Conservation (phyloP, 257 asterid genomes). For the Misopates orontium region DNA sequence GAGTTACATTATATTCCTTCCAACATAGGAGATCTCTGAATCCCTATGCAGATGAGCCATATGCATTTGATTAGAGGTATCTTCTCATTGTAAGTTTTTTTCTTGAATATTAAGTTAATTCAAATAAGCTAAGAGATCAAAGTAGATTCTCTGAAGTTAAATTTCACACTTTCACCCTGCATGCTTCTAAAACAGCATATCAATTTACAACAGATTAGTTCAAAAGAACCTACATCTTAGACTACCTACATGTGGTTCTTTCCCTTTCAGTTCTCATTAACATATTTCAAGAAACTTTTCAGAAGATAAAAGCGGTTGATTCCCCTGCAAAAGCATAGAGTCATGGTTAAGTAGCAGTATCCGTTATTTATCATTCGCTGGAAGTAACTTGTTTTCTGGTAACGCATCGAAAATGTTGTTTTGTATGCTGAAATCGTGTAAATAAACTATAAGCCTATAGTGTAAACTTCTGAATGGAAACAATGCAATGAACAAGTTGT, state of each 20-base stretch:
- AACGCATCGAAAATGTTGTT: too few species aligned
- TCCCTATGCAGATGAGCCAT: slow-evolving; percentile 96
- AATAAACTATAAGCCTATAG: too few species aligned
- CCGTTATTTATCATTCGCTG: too few species aligned
- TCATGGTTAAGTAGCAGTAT: too few species aligned
- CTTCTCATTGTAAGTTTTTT: slow-evolving; percentile 5
- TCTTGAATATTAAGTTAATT: not conserved
- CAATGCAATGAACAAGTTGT: not conserved
- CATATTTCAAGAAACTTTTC: not conserved
- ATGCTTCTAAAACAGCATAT: not conserved
- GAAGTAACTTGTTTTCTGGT: too few species aligned
- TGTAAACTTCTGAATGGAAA: too few species aligned
- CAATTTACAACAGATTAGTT: not conserved
- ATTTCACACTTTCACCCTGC: slow-evolving; percentile 1
- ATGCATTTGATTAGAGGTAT: slow-evolving; percentile 91
- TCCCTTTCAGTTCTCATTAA: too few species aligned
- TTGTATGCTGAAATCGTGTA: not conserved
- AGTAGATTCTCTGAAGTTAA: not conserved
- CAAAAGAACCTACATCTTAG: not conserved
- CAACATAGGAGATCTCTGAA: slow-evolving; percentile 88
- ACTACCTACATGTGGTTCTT: not conserved
- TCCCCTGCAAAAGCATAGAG: not conserved
- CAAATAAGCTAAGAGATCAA: slow-evolving; percentile 7
- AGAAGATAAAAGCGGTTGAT: not conserved
- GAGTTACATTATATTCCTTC: slow-evolving; percentile 55